Conservation (phyloP, 768 basidiomycete genomes). For the Favolaschia claudopus region DNA sequence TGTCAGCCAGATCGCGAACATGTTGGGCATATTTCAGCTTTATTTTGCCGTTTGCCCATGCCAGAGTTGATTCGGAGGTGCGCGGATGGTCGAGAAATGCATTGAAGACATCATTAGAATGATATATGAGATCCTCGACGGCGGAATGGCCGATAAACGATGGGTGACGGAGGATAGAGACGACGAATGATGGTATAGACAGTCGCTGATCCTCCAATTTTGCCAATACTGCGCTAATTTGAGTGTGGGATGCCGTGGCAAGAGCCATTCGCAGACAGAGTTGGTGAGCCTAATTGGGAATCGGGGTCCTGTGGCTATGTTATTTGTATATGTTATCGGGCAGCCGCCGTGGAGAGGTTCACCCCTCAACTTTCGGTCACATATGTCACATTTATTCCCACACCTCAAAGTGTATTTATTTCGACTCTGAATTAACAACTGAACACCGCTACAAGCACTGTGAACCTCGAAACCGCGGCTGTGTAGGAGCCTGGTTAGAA, state of each 20-base stretch:
- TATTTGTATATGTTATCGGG: too few relatives aligned
- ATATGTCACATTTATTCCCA: too few relatives aligned
- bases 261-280: neutral
- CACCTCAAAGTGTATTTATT: too few relatives aligned
- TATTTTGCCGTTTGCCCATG: neutral
- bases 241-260: neutral
- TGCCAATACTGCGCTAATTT: neutral
- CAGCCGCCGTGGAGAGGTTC: too few relatives aligned
- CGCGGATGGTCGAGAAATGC: neutral
- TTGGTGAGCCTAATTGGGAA: neutral
- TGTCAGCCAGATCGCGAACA: neutral
- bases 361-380: too few relatives aligned
- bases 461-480: neutral
- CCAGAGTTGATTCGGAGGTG: neutral
- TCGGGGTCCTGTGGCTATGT: neutral
- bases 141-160: neutral
- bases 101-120: neutral
- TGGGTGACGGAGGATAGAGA: neutral
- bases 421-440: too few relatives aligned
- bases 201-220: neutral
- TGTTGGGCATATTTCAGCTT: neutral
- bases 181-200: neutral
- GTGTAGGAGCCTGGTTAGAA: slow-evolving; percentile 1
- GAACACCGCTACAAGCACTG: too few relatives aligned
- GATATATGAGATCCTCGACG: neutral